These are phyloP conservation scores for Simplicillium aogashimaense DNA, from an alignment of 2,329 filamentous ascomycete species.

Conservation along the genomic window DNA sequence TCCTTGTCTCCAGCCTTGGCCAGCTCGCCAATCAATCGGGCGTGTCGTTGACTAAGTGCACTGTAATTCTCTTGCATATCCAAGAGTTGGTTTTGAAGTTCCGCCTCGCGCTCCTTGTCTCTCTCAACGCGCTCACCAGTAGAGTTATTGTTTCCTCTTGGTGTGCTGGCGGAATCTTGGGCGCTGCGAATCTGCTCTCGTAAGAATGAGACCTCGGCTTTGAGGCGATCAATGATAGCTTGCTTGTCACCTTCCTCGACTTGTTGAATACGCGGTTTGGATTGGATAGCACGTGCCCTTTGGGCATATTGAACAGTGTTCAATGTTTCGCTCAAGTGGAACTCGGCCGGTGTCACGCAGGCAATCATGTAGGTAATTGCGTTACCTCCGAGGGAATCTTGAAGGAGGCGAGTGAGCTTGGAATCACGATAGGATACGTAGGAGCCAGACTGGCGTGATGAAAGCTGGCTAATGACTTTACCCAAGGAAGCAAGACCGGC, in stretches of 20 bases:
- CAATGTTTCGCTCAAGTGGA: conserved; percentile 92
- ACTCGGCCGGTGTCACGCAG: conserved; percentile 92
- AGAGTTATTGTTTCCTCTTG: conserved; percentile 41
- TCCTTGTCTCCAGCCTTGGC: conserved; percentile 71
- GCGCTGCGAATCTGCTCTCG: conserved; percentile 85
- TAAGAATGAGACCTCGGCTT: conserved; percentile 87
- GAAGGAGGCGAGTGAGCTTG: conserved; percentile 86
- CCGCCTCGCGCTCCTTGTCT: conserved; percentile 73
- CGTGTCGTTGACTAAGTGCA: conserved; percentile 81
- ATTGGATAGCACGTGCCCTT: conserved; percentile 90
- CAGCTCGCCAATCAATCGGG: conserved; percentile 90
- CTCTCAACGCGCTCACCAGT: conserved; percentile 63
- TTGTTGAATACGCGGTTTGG: conserved; percentile 93
- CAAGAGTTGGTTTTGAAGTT: conserved; percentile 87
- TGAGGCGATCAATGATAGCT: conserved; percentile 83
- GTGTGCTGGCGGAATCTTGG: conserved; percentile 42
- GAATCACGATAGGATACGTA: conserved; percentile 98
- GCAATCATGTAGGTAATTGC: conserved; percentile 99
- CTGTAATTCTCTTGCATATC: conserved; percentile 94
- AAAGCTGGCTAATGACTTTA: conserved; percentile 97
- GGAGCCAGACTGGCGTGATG: conserved; percentile 73
- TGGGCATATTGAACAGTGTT: conserved; percentile 98
- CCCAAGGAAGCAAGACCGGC: conserved; percentile 87
- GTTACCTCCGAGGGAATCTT: conserved; percentile 93
- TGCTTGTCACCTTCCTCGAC: conserved; percentile 90